A percentile compares a stretch with the other conserved stretches of the same genome.
Conservation (phyloP, 2,329 filamentous ascomycete genomes). For the Lasiodiplodia sp. region DNA sequence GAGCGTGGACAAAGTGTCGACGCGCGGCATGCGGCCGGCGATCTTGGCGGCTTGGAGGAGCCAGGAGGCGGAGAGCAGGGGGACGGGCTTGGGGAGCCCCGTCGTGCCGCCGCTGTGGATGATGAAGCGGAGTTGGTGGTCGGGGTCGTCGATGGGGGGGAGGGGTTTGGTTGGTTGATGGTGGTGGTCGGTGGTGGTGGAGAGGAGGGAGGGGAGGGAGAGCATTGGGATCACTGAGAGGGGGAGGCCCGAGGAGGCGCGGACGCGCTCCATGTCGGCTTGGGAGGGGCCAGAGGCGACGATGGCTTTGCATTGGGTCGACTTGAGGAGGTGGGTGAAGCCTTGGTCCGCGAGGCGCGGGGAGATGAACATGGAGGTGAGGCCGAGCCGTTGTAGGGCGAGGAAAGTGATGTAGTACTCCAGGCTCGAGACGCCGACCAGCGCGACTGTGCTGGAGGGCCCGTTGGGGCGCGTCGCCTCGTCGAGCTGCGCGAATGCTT, state of each 20-base stretch:
- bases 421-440: constrained; percentile 24
- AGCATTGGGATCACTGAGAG: constrained; percentile 12
- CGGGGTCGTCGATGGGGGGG: neutral
- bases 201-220: neutral
- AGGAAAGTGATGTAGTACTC: constrained; percentile 54
- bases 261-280: constrained; percentile 5
- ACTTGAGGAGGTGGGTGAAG: constrained; percentile 18
- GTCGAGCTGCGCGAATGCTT: neutral
- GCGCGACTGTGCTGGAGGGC: neutral
- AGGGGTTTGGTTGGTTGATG: neutral
- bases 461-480: neutral
- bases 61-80: constrained; percentile 3
- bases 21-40: constrained; percentile 20
- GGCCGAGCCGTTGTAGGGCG: constrained; percentile 63
- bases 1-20: constrained; percentile 10
- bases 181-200: neutral
- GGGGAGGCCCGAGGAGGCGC: neutral
- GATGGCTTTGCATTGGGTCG: constrained; percentile 3
- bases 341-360: constrained; percentile 55
- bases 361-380: constrained; percentile 62
- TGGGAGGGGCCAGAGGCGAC: neutral
- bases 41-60: constrained; percentile 22
- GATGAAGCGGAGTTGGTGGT: constrained; percentile 9
- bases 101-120: constrained; percentile 63
- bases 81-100: constrained; percentile 61